Conservation (phyloP, 2,329 filamentous ascomycete genomes). For the Penicillium expansum region DNA sequence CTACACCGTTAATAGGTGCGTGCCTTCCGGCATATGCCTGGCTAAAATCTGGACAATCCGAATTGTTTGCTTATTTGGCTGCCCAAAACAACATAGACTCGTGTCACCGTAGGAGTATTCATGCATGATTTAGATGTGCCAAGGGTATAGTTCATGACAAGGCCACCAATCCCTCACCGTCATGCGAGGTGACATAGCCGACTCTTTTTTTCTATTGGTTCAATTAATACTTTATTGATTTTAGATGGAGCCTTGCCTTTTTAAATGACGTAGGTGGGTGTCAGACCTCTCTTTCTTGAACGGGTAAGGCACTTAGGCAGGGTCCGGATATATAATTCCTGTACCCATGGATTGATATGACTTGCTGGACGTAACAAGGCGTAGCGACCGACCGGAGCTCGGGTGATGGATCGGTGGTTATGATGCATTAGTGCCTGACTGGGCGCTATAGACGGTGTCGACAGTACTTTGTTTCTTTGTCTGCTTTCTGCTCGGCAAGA, state of each 20-base stretch:
- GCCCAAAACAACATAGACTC: neutral
- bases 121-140: neutral
- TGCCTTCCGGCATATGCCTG: neutral
- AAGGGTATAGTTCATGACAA: conserved; percentile 4
- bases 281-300: neutral
- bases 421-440: conserved; percentile 5
- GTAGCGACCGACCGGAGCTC: neutral
- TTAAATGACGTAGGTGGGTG: neutral
- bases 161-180: conserved; percentile 1
- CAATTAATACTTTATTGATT: neutral
- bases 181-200: neutral
- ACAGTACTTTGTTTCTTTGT: neutral
- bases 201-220: neutral
- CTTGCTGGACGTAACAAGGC: neutral
- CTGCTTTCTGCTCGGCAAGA: neutral
- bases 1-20: neutral
- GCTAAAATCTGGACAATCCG: neutral
- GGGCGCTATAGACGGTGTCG: neutral
- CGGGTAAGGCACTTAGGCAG: neutral
- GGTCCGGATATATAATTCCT: neutral
- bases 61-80: neutral
- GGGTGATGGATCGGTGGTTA: neutral
- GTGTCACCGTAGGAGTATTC: neutral
- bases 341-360: neutral
- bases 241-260: neutral